Conservation (phyloP, 306 rosid genomes). For the Carpinus viminea region DNA sequence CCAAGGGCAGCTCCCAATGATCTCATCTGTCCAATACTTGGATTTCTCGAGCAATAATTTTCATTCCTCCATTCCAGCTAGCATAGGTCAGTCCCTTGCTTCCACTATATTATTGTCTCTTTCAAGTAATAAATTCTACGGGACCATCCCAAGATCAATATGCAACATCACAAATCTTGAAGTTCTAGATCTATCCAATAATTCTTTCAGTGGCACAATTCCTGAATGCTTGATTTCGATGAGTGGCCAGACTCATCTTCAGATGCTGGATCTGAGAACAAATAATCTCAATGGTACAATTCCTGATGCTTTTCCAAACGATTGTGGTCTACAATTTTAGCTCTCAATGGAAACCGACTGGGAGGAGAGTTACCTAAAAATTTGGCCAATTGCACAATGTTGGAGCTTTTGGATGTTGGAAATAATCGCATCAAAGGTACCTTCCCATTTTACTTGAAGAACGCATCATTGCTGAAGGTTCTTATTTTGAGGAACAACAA, state of each 20-base stretch:
- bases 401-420: slow-evolving; percentile 42
- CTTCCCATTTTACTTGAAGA: slow-evolving; percentile 27
- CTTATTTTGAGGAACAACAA: slow-evolving; percentile 39
- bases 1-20: slow-evolving; percentile 18
- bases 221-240: slow-evolving; percentile 24
- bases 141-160: slow-evolving; percentile 26
- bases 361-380: slow-evolving; percentile 31
- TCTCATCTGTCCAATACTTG: background rate
- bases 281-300: slow-evolving; percentile 16
- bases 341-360: slow-evolving; percentile 12
- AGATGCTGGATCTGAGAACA: slow-evolving; percentile 21
- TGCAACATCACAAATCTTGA: slow-evolving; percentile 22
- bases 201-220: slow-evolving; percentile 12
- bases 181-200: no score
- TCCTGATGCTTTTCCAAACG: slow-evolving; percentile 21
- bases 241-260: background rate
- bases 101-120: background rate
- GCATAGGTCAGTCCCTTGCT: background rate
- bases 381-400: slow-evolving; percentile 18
- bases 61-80: background rate
- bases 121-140: slow-evolving; percentile 28
- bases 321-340: slow-evolving; percentile 6
- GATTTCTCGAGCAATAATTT: slow-evolving; percentile 34
- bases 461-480: slow-evolving; percentile 21
- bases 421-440: slow-evolving; percentile 5